These are phyloP conservation scores for Lojkania enalia DNA, from an alignment of 2,329 filamentous ascomycete genomes.

Conservation along the genomic window DNA sequence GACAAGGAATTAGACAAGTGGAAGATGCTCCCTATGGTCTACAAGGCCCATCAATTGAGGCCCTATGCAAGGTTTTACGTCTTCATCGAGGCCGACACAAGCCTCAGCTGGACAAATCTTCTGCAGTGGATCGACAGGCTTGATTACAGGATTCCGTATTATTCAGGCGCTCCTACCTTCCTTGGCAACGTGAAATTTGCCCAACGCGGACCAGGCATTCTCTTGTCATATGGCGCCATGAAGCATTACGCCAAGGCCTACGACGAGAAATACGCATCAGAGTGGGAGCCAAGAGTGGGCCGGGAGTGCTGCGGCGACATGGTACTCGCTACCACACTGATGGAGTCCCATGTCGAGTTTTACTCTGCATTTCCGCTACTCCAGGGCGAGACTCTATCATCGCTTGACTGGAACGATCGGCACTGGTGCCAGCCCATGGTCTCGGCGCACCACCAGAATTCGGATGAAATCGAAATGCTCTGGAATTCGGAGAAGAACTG, in stretches of 20 bases:
- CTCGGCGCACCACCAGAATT: constrained; percentile 40
- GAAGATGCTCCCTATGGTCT: constrained; percentile 61
- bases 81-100: constrained; percentile 43
- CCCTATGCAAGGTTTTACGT: constrained; percentile 34
- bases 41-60: constrained; percentile 49
- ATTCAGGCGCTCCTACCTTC: constrained; percentile 45
- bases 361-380: constrained; percentile 48
- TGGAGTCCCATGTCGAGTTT: constrained; percentile 40
- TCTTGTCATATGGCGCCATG: constrained; percentile 48
- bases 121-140: constrained; percentile 46
- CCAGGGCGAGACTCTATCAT: constrained; percentile 47
- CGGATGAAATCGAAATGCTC: constrained; percentile 27
- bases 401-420: constrained; percentile 43
- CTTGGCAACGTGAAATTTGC: constrained; percentile 46
- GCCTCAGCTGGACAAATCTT: constrained; percentile 42
- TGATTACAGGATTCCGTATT: constrained; percentile 47
- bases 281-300: constrained; percentile 39
- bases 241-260: constrained; percentile 37
- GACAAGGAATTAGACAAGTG: constrained; percentile 60
- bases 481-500: constrained; percentile 41
- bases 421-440: constrained; percentile 51
- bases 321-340: constrained; percentile 39
- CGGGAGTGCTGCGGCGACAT: constrained; percentile 46
- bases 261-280: constrained; percentile 30
- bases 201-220: constrained; percentile 48